Base-by-base conservation (phyloP, 179 eudicot species). In the Spinacia oleracea region DNA sequence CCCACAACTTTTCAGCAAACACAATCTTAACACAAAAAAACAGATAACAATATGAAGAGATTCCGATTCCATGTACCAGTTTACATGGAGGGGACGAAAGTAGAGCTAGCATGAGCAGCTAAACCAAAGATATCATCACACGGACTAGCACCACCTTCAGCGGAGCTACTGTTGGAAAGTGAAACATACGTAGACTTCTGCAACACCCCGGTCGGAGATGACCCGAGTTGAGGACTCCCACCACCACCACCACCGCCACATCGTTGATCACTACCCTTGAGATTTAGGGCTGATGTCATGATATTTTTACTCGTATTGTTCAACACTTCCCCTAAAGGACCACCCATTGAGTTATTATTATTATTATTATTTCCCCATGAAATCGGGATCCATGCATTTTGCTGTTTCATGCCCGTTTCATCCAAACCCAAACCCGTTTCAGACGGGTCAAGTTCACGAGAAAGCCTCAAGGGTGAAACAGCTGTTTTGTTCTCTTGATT, bases 281-380 rank as follows among this genome's bases (percentile, higher is more conserved):
- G 86, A 79, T 87, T 85, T 0, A 91, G 82, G n/a, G 85, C 82
- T 3, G 91, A 81, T 2, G 81, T 72, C 34, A 59, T 80, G 56
- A n/a, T n/a, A n/a, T n/a, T n/a, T n/a, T 59, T 86, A 74, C 80
- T 81, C 43, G 88, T 74, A 75, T 82, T 88, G 63, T 91, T 88
- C 53, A 93, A 77, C n/a, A 90, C 98, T 82, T 95, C 98, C 6
- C 94, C 98, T 40, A 95, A 86, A 5, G 97, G 97, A 40, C 98
- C 98, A 1, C 97, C 98, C 87, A 90, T 81, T 25, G 94, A 84
- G 25, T 85, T 66, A 35, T 40, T 38, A 38, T 38, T 38, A 38
- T 38, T 38, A 38, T 38, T 38, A 35, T 35, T 35, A 35, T 35
- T 81, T 31, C 84, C 97, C 93, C 97, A 90, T 16, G 97, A 74